Conservation (phyloP, 208 protist genomes). For the Trypanosoma rangeli region DNA sequence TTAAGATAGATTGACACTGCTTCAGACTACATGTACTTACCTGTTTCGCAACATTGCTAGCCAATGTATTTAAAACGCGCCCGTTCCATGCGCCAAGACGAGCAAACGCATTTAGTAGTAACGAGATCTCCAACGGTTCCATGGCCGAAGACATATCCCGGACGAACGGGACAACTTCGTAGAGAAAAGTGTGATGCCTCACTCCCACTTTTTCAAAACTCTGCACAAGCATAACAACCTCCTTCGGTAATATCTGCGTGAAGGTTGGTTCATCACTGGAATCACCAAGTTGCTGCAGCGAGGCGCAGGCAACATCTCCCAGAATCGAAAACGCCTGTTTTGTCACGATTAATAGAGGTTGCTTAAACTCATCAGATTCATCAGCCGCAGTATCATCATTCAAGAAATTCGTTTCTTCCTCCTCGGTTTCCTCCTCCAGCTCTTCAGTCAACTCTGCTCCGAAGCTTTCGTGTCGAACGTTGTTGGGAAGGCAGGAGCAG, state of each 20-base stretch:
- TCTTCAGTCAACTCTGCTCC: neutral
- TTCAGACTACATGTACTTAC: constrained; percentile 42
- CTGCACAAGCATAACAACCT: constrained; percentile 82
- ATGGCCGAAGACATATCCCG: constrained; percentile 40
- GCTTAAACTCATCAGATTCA: constrained; percentile 3
- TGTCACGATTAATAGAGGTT: constrained; percentile 8
- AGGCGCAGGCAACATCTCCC: constrained; percentile 29
- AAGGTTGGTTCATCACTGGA: neutral
- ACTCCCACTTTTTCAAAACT: constrained; percentile 53
- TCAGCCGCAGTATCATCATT: constrained; percentile 6
- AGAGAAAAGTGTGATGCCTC: constrained; percentile 45
- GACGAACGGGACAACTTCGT: constrained; percentile 57
- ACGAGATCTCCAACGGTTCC: constrained; percentile 72
- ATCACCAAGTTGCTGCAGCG: constrained; percentile 17
- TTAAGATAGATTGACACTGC: constrained; percentile 67
- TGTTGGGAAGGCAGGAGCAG: neutral
- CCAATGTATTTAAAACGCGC: constrained; percentile 45
- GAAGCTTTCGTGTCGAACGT: neutral
- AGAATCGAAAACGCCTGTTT: constrained; percentile 26
- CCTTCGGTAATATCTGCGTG: constrained; percentile 38
- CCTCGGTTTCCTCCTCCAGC: neutral
- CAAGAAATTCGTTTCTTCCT: neutral
- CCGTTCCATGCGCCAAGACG: constrained; percentile 77
- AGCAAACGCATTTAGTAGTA: constrained; percentile 60
- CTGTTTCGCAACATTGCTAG: constrained; percentile 36